Percentiles rank a stretch among this genome's conserved stretches.
Conservation (phyloP, 2,329 filamentous ascomycete genomes). For the Clathrospora elynae region DNA sequence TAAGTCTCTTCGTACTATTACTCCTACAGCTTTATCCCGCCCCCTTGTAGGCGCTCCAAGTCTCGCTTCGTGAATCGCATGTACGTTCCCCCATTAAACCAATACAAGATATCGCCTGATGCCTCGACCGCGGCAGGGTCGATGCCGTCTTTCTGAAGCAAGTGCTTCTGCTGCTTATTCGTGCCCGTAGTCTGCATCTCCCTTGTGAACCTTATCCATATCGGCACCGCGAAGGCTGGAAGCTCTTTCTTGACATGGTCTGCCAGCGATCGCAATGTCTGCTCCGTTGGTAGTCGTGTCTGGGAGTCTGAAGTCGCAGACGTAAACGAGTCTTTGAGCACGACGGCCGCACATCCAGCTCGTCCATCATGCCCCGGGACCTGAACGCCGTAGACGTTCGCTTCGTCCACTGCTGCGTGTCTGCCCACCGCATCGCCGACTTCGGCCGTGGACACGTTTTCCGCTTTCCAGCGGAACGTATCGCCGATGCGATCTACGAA, state of each 20-base stretch:
- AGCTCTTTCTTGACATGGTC: constrained; percentile 47
- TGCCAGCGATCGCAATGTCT: constrained; percentile 32
- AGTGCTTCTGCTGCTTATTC: constrained; percentile 54
- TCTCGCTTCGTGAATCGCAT: constrained; percentile 32
- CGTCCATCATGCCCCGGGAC: constrained; percentile 53
- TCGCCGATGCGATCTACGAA: constrained; percentile 49
- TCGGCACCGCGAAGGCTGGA: constrained; percentile 52
- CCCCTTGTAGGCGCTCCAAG: constrained; percentile 32
- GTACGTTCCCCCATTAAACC: constrained; percentile 45
- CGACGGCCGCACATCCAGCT: constrained; percentile 52
- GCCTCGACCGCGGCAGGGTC: constrained; percentile 46
- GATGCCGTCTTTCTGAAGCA: constrained; percentile 51
- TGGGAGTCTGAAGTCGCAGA: constrained; percentile 8
- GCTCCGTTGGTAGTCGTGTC: constrained; percentile 13
- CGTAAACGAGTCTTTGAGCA: constrained; percentile 31
- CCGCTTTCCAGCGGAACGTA: constrained; percentile 51
- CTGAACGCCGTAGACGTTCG: constrained; percentile 54
- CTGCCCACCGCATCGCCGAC: constrained; percentile 50
- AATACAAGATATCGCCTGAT: constrained; percentile 49
- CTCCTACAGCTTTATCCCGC: constrained; percentile 41
- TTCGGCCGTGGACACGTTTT: constrained; percentile 55
- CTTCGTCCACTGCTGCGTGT: constrained; percentile 49
- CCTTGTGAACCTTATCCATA: constrained; percentile 50
- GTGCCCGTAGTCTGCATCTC: constrained; percentile 53
- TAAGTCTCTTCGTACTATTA: no score